Conservation (phyloP, 805 yeast species). For the Sugiyamaella smithiae region DNA sequence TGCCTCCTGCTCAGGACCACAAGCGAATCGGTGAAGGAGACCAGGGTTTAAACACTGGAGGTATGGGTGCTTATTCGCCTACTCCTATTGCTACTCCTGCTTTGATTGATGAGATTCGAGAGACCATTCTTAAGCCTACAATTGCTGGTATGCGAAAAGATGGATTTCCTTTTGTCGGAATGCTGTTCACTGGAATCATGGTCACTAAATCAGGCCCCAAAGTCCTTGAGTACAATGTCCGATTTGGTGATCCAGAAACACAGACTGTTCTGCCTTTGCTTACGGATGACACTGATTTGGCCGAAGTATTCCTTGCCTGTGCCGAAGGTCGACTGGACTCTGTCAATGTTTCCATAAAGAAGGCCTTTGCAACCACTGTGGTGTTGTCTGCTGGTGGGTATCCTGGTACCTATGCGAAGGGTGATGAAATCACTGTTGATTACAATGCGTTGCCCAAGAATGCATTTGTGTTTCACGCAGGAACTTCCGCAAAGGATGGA, state of each 20-base stretch:
- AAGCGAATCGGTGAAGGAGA: conserved; percentile 94
- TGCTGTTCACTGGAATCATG: conserved; percentile 93
- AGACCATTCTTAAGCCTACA: conserved; percentile 80
- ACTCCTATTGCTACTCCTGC: conserved; percentile 90
- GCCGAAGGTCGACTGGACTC: conserved; percentile 93
- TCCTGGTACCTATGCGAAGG: conserved; percentile 83
- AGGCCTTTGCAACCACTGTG: conserved; percentile 81
- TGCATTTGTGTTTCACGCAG: conserved; percentile 91
- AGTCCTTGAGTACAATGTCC: conserved; percentile 93
- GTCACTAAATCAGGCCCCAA: conserved; percentile 85
- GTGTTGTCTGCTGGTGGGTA: conserved; percentile 97
- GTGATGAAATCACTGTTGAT: conserved; percentile 71
- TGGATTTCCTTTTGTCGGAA: conserved; percentile 93
- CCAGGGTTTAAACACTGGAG: conserved; percentile 94
- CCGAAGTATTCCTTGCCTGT: conserved; percentile 88
- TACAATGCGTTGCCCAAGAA: conserved; percentile 44
- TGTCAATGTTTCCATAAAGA: conserved; percentile 50
- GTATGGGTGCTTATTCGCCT: conserved; percentile 99
- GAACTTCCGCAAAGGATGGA: conserved; percentile 64
- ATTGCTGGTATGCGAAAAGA: conserved; percentile 95
- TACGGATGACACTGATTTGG: conserved; percentile 81
- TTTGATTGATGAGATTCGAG: conserved; percentile 65
- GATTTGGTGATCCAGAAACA: conserved; percentile 99
- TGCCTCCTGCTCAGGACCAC: conserved; percentile 98
- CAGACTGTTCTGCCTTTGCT: conserved; percentile 92